Evolutionary conservation across 2,329 filamentous ascomycete species (phyloP).

Genomic region (Arachnomyces sp.): DNA sequence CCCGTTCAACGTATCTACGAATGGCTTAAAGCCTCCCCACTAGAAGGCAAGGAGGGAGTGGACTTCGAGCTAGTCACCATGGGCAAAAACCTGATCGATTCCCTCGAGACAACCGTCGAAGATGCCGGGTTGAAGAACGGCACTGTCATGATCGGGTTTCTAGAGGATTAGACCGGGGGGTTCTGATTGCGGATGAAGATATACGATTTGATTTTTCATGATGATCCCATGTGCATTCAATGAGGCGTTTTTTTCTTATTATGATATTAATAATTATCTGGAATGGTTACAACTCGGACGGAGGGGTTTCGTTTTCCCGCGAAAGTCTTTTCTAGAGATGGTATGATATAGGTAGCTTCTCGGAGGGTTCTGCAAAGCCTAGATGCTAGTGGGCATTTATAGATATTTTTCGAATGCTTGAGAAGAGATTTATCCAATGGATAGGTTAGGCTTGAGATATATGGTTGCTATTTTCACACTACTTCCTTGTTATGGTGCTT

Average conservation of each 20-base stretch:
- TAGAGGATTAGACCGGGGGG: slow-evolving; percentile 45
- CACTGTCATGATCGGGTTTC: slow-evolving; percentile 90
- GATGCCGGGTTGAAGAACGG: slow-evolving; percentile 84
- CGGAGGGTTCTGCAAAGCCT: too few relatives aligned
- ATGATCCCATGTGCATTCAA: slow-evolving; percentile 7
- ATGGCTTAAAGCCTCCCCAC: slow-evolving; percentile 84
- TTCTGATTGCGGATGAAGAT: slow-evolving; percentile 3
- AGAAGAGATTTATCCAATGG: too few relatives aligned
- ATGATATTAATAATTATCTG: neutral
- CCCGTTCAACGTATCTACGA: slow-evolving; percentile 80
- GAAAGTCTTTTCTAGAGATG: too few relatives aligned
- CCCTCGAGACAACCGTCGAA: slow-evolving; percentile 65
- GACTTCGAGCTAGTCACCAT: slow-evolving; percentile 84
- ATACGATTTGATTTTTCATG: neutral
- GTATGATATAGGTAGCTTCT: too few relatives aligned
- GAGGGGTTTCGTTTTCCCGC: too few relatives aligned
- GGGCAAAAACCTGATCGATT: slow-evolving; percentile 76
- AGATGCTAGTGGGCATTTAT: too few relatives aligned
- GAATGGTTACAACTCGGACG: too few relatives aligned
- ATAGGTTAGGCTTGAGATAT: too few relatives aligned
- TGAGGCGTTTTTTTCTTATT: slow-evolving; percentile 7
- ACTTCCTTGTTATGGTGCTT: too few relatives aligned
- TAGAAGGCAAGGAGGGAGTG: slow-evolving; percentile 69
- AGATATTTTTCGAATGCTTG: too few relatives aligned
- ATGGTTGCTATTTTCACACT: too few relatives aligned